Base-by-base conservation (phyloP, 2,329 filamentous ascomycete genomes). In the Alternaria sp. region DNA sequence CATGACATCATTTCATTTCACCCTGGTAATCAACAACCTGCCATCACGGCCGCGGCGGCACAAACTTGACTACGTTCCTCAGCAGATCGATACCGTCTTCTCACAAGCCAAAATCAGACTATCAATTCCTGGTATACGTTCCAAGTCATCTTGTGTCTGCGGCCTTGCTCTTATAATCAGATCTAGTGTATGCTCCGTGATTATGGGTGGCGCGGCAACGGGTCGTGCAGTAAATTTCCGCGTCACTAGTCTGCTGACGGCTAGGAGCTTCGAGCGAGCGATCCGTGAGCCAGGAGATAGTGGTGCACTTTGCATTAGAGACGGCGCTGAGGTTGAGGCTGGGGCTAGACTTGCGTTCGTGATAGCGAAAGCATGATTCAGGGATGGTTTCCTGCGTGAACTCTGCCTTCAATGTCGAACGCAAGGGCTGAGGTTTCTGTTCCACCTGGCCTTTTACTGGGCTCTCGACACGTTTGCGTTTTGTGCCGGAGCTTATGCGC, bases 231-330 rank as follows among this genome's bases (percentile, higher is more conserved):
- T 29, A 1, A 70, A 40, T 51, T 65, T 72, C 1, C 54, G 45
- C 4, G 66, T 61, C 0, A 76, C 66, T 0, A 65, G 63, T 23
- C 49, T 72, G 51, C 73, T 75, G n/a, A 76, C 68, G 0, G 72
- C 73, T 3, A 58, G n/a, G 0, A 76, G 65, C 39, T 74, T 75
- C 54, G 26, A 73, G 65, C 17, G 51, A 56, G 31, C 60, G 60
- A 33, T 48, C 26, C 14, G 62, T 60, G 34, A 48, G n/a, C 21
- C 23, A 13, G 34, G 50, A 10, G 40, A 26, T 9, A 29, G 17
- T 8, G 34, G 3, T 28, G 34, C 6, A 3, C 4, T 39, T n/a
- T 49, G 4, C 45, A 29, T 17, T n/a, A 46, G 1, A 26, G 3
- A 8, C 23, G 11, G 26, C 5, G n/a, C 26, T 7, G 34, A 24